phyloP scores from a whole-genome alignment of 768 basidiomycete genomes.

The Boletus reticuloceps region DNA sequence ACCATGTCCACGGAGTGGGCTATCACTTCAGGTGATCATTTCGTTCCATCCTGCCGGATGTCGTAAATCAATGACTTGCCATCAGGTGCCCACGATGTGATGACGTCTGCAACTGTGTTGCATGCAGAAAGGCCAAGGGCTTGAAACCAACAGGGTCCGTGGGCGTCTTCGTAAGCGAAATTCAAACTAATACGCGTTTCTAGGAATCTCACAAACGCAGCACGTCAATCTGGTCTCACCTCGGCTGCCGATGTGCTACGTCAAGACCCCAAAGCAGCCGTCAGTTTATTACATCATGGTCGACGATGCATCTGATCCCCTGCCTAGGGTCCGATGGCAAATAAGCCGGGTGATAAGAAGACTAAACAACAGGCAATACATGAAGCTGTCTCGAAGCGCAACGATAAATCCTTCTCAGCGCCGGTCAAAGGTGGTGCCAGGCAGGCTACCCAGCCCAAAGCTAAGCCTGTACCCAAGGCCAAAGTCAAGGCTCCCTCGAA shows the following conservation, averaged over 20 bases:
- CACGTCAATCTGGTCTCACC: constrained; percentile 36
- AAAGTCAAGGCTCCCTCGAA: constrained; percentile 28
- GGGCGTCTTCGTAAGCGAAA: background rate
- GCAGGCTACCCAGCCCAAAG: constrained; percentile 12
- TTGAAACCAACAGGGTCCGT: constrained; percentile 58
- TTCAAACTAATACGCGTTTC: constrained; percentile 7
- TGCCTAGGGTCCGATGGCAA: constrained; percentile 28
- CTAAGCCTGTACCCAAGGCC: constrained; percentile 17
- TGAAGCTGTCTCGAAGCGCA: constrained; percentile 2
- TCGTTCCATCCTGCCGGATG: constrained; percentile 5
- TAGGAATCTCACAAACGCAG: constrained; percentile 39
- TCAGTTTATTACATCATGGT: constrained; percentile 12
- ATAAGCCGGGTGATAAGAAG: constrained; percentile 22
- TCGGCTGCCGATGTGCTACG: constrained; percentile 40
- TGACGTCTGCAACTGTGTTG: constrained; percentile 63
- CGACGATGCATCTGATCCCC: constrained; percentile 6
- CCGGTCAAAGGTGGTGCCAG: constrained; percentile 8
- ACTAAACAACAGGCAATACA: constrained; percentile 6
- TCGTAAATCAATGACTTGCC: constrained; percentile 12
- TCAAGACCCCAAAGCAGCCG: constrained; percentile 32
- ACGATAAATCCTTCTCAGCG: constrained; percentile 8
- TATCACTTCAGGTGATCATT: constrained; percentile 53
- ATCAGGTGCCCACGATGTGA: constrained; percentile 68
- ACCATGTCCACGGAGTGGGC: constrained; percentile 29
- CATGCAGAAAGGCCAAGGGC: constrained; percentile 63